phyloP scores from a whole-genome alignment of 2,329 filamentous ascomycete genomes.

The Arthrobotrys megalospora region DNA sequence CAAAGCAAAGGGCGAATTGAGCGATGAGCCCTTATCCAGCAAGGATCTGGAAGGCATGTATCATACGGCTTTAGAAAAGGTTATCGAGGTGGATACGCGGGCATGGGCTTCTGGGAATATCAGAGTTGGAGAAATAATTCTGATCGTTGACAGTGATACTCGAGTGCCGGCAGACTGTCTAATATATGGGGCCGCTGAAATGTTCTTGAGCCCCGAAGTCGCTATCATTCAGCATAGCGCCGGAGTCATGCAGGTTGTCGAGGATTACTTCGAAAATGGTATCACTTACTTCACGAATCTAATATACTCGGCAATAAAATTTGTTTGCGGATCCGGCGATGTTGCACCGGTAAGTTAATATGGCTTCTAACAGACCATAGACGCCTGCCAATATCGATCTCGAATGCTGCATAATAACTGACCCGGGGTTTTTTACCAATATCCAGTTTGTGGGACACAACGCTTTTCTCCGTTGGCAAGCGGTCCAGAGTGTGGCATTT shows the following conservation, averaged over 20 bases:
- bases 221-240: slow-evolving; percentile 81
- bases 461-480: slow-evolving; percentile 79
- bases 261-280: slow-evolving; percentile 81
- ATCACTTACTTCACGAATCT: slow-evolving; percentile 86
- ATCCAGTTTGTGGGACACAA: slow-evolving; percentile 80
- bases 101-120: slow-evolving; percentile 76
- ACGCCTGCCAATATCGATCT: not conserved
- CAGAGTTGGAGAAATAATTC: slow-evolving; percentile 76
- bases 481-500: slow-evolving; percentile 74
- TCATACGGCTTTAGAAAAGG: slow-evolving; percentile 69
- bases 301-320: slow-evolving; percentile 81
- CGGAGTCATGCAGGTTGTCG: slow-evolving; percentile 82
- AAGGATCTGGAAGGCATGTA: slow-evolving; percentile 69
- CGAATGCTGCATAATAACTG: not conserved
- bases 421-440: not conserved
- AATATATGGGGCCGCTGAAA: slow-evolving; percentile 79
- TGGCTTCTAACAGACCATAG: not conserved
- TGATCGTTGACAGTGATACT: slow-evolving; percentile 79
- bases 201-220: slow-evolving; percentile 79
- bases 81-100: slow-evolving; percentile 71
- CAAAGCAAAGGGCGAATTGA: not conserved
- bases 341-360: slow-evolving; percentile 72
- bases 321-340: slow-evolving; percentile 79
- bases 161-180: slow-evolving; percentile 78
- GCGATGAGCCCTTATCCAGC: slow-evolving; percentile 12